A percentile compares a stretch with the other conserved stretches of the same genome.
These are phyloP conservation scores for Schizosaccharomyces cryophilus DNA, from an alignment of 805 yeast species.

Conservation along the genomic window DNA sequence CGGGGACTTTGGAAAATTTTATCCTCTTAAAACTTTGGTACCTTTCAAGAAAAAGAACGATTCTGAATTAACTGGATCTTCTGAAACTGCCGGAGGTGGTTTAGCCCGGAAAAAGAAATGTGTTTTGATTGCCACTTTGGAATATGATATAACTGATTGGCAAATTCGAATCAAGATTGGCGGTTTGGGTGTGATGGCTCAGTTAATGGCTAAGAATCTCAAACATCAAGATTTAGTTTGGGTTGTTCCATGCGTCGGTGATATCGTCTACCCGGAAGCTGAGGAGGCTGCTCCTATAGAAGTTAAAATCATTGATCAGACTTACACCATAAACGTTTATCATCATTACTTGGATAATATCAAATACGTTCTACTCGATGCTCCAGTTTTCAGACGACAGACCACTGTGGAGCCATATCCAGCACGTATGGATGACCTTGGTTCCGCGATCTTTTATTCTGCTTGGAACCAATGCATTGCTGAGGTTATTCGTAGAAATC, in stretches of 20 bases:
- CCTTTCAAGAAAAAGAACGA: background rate
- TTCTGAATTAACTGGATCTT: background rate
- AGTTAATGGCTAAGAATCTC: conserved; percentile 1
- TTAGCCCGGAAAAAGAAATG: background rate
- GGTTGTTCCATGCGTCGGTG: conserved; percentile 3
- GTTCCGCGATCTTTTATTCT: conserved; percentile 2
- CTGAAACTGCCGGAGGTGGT: background rate
- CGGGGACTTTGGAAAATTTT: background rate
- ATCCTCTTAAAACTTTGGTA: background rate
- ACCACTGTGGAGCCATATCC: conserved; percentile 1
- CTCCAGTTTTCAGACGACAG: conserved; percentile 3
- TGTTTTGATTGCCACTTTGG: conserved; percentile 1
- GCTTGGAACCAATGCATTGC: conserved; percentile 4
- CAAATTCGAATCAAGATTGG: conserved; percentile 3
- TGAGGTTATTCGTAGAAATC: background rate
- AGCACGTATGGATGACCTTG: conserved; percentile 3
- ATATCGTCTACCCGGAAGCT: conserved; percentile 1
- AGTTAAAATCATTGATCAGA: background rate
- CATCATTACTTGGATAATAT: background rate
- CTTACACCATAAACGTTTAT: background rate
- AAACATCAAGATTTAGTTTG: conserved; percentile 2
- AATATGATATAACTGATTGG: conserved; percentile 3
- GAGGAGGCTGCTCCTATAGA: background rate
- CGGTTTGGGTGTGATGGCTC: conserved; percentile 3
- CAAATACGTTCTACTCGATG: conserved; percentile 1